phyloP scores from a whole-genome alignment of 2,329 filamentous ascomycete species.

The Xylaria sp. region DNA sequence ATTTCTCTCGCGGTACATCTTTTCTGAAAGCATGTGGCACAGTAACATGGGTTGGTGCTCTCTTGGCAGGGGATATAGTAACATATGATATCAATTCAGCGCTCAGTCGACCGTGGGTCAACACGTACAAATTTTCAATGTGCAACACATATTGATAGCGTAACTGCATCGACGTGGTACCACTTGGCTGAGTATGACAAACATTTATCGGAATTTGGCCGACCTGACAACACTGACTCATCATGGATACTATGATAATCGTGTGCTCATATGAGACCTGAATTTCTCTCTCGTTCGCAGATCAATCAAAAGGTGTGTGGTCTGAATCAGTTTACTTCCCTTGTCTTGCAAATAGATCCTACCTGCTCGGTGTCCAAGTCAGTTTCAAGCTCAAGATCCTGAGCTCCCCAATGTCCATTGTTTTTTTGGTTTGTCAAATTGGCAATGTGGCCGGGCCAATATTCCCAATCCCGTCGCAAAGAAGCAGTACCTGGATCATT shows the following conservation, averaged over 20 bases:
- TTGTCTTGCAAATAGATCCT: too few species aligned
- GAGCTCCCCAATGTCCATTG: too few species aligned
- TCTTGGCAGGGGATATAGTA: constrained; percentile 20
- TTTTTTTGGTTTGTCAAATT: too few species aligned
- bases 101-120: neutral
- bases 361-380: too few species aligned
- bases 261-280: neutral
- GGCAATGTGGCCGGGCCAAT: too few species aligned
- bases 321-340: too few species aligned
- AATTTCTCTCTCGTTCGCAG: constrained; percentile 14
- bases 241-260: neutral
- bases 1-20: neutral
- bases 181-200: constrained; percentile 9
- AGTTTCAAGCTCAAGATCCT: too few species aligned
- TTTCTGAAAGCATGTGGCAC: constrained; percentile 13
- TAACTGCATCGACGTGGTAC: neutral
- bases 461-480: too few species aligned
- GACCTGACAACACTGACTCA: neutral
- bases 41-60: neutral
- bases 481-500: too few species aligned
- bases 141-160: neutral
- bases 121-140: neutral
- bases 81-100: constrained; percentile 2
- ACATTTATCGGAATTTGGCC: neutral
- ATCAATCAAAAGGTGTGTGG: neutral